These are phyloP conservation scores for Pleochaeta shiraiana DNA, from an alignment of 2,329 filamentous ascomycete genomes.

Conservation along the genomic window DNA sequence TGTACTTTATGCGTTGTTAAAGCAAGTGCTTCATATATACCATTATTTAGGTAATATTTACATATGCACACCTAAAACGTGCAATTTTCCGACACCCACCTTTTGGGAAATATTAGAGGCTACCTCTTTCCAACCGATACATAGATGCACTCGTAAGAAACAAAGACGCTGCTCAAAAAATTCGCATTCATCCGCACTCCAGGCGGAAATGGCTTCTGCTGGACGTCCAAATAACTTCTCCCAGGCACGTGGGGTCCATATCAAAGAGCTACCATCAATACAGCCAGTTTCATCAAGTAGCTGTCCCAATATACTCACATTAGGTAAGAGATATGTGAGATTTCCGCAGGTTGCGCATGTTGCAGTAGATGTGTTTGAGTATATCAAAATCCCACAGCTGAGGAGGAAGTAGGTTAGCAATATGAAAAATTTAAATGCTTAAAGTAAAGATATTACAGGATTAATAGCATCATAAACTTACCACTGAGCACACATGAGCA, in stretches of 20 bases:
- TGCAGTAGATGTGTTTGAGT: slow-evolving; percentile 24
- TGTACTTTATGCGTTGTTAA: too few relatives aligned
- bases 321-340: slow-evolving; percentile 18
- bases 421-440: too few relatives aligned
- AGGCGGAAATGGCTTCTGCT: slow-evolving; percentile 20
- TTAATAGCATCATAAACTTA: slow-evolving; percentile 14
- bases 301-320: slow-evolving; percentile 22
- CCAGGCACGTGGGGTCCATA: slow-evolving; percentile 33
- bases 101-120: slow-evolving; percentile 1
- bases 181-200: slow-evolving; percentile 22
- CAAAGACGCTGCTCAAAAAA: slow-evolving; percentile 29
- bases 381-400: slow-evolving; percentile 31
- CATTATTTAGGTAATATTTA: too few relatives aligned
- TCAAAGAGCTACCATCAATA: slow-evolving; percentile 27
- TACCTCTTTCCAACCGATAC: slow-evolving; percentile 32
- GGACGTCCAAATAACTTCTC: slow-evolving; percentile 25
- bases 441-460: too few relatives aligned
- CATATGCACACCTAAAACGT: slow-evolving; percentile 21
- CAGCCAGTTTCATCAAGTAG: slow-evolving; percentile 33
- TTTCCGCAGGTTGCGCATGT: slow-evolving; percentile 22
- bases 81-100: slow-evolving; percentile 19
- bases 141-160: slow-evolving; percentile 29
- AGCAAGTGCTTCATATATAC: too few relatives aligned
- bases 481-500: slow-evolving; percentile 23
- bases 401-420: background rate